phyloP scores from a whole-genome alignment of 148 eudicot genomes.

The Beta vulgaris region DNA sequence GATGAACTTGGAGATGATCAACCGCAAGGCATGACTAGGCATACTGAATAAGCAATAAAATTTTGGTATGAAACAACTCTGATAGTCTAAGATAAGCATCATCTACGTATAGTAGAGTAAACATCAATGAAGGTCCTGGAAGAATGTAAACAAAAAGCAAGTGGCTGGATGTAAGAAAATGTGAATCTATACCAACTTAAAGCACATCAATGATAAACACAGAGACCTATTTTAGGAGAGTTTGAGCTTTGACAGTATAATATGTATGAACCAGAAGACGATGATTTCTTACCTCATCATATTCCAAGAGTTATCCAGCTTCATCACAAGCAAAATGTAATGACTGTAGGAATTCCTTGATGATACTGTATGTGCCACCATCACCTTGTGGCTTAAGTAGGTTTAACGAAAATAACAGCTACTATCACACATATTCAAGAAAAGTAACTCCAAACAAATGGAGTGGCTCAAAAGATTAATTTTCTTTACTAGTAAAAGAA shows the following conservation, averaged over 20 bases:
- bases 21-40: not conserved
- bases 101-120: not conserved
- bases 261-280: not conserved
- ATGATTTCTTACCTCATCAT: slow-evolving; percentile 68
- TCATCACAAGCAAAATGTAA: slow-evolving; percentile 75
- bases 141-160: not conserved
- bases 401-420: slow-evolving; percentile 93
- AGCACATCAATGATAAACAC: not conserved
- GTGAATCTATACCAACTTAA: not conserved
- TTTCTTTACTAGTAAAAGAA: slow-evolving; percentile 91
- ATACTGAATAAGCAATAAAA: not conserved
- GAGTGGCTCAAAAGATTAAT: slow-evolving; percentile 88
- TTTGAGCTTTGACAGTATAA: not conserved
- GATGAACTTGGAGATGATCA: not conserved
- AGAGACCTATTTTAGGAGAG: not conserved
- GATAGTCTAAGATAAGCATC: not conserved
- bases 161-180: not conserved
- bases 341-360: slow-evolving; percentile 71
- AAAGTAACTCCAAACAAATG: slow-evolving; percentile 93
- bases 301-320: slow-evolving; percentile 68
- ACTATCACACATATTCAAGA: slow-evolving; percentile 77
- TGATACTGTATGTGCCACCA: slow-evolving; percentile 86
- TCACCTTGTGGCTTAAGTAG: slow-evolving; percentile 96
- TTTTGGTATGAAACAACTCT: not conserved
- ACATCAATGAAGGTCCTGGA: not conserved